A percentile compares a stretch with the other conserved stretches of the same genome.
Evolutionary conservation across 495 filamentous ascomycete genomes (phyloP).

Genomic region (Daldinia grandis): DNA sequence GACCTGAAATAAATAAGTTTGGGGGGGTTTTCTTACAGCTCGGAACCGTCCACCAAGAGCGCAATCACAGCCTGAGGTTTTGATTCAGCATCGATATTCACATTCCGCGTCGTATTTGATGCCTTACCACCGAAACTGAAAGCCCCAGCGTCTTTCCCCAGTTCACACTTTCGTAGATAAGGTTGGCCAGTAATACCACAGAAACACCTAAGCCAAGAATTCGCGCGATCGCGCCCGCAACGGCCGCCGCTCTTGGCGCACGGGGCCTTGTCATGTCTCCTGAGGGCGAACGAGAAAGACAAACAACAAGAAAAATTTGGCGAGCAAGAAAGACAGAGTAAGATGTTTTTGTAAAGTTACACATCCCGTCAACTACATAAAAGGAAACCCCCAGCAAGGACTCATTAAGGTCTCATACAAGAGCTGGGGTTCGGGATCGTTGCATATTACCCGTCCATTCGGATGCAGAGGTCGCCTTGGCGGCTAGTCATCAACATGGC

Average conservation of each 20-base stretch:
- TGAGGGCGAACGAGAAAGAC: neutral
- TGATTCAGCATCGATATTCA: slow-evolving; percentile 13
- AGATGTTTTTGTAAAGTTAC: slow-evolving; percentile 23
- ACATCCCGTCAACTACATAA: slow-evolving; percentile 19
- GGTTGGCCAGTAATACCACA: slow-evolving; percentile 41
- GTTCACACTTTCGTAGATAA: slow-evolving; percentile 41
- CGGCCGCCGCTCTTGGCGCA: slow-evolving; percentile 18
- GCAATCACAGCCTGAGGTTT: slow-evolving; percentile 31
- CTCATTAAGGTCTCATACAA: slow-evolving; percentile 2
- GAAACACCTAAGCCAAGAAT: slow-evolving; percentile 38
- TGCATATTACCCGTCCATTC: slow-evolving; percentile 44
- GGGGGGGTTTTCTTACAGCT: slow-evolving; percentile 26
- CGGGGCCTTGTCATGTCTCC: slow-evolving; percentile 35
- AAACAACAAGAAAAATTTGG: neutral
- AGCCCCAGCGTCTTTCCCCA: slow-evolving; percentile 39
- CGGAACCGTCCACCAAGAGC: slow-evolving; percentile 35
- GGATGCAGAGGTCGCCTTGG: slow-evolving; percentile 37
- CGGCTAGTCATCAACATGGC: slow-evolving; percentile 28
- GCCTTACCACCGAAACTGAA: slow-evolving; percentile 34
- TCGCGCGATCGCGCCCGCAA: slow-evolving; percentile 31
- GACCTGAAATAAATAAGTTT: neutral
- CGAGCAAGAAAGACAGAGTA: slow-evolving; percentile 7
- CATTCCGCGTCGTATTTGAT: neutral
- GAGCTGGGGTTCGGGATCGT: slow-evolving; percentile 36
- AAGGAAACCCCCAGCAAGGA: slow-evolving; percentile 12